Conservation (phyloP, 768 basidiomycete species). For the Trametes sanguinea region DNA sequence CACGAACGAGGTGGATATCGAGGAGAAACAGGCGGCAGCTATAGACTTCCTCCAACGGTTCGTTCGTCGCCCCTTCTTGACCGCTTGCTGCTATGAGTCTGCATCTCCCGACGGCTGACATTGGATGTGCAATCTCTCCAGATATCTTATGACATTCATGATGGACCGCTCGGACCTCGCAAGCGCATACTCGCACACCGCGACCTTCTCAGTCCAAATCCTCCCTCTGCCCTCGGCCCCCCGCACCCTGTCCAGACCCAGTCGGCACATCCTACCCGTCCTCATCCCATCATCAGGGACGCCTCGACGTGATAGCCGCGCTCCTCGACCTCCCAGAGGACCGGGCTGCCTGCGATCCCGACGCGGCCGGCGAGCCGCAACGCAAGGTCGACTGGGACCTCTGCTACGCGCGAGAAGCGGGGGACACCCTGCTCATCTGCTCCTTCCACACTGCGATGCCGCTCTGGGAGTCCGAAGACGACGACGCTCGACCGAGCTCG, state of each 20-base stretch:
- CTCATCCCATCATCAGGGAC: constrained; percentile 11
- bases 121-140: not conserved
- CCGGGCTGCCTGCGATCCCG: not conserved
- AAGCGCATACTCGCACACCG: constrained; percentile 26
- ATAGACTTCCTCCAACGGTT: constrained; percentile 18
- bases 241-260: not conserved
- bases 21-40: constrained; percentile 13
- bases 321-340: constrained; percentile 27
- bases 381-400: constrained; percentile 23
- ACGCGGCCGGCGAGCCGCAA: not conserved
- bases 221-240: not conserved
- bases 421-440: constrained; percentile 25
- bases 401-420: constrained; percentile 5
- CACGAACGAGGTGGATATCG: not conserved
- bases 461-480: not conserved
- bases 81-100: too few species aligned
- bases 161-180: constrained; percentile 26
- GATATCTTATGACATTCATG: constrained; percentile 25
- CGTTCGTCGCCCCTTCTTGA: not conserved
- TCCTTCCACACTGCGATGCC: constrained; percentile 7
- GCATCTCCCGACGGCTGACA: too few species aligned
- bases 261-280: not conserved
- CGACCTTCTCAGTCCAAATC: constrained; percentile 27
- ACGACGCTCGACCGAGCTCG: not conserved
- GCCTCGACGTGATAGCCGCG: constrained; percentile 20